Evolutionary conservation across 1,284 basidiomycete species (phyloP), one percentile per base, ranked within the genome.

Genomic region (Tilletia indica): DNA sequence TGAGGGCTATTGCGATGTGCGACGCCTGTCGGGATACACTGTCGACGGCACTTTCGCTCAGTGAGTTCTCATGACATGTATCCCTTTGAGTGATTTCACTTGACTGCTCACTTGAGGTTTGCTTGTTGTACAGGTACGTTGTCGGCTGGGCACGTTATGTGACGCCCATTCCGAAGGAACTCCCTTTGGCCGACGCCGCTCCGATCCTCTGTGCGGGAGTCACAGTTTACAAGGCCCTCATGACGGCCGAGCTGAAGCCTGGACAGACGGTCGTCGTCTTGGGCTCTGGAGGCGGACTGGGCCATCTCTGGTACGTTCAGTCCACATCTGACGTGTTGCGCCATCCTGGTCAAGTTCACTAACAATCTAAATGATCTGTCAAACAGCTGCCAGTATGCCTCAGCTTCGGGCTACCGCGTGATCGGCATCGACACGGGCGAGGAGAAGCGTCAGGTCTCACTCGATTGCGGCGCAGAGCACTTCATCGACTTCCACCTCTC

Each of bases 21-120:
- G 69, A 11, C 48, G 75, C 72, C 73, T 66, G 49, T 75, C 80
- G 31, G 80, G 80, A 8, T 92, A 90, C 86, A 90, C 88, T 68
- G 88, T 91, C 71, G 90, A 94, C 79, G 93, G 93, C 71, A 92
- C 92, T 1, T 95, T 94, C 87, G 88, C 89, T 67, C 89, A 94
- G 56, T 58, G 56, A 58, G 56, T 34, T 12, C 2, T 0, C 25
- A 45, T 45, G 42, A 45, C 14, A 14, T 8, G 42, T 14, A 1
- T 3, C 42, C 14, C 42, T 45, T 45, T 45, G 42, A 14, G 42
- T 45, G 9, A 8, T 87, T 66, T 16, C 21, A 45, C 47, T 47
- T 54, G 11, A 11, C 21, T 48, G 9, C 6, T 45, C 42, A 8
- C 42, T 14, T 14, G 9, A 14, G 9, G 42, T 19, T 31, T 3